Percentiles rank a stretch among this genome's conserved stretches.
Conservation (phyloP, 2,329 filamentous ascomycete species). For the Coccinonectria pachysandricola region DNA sequence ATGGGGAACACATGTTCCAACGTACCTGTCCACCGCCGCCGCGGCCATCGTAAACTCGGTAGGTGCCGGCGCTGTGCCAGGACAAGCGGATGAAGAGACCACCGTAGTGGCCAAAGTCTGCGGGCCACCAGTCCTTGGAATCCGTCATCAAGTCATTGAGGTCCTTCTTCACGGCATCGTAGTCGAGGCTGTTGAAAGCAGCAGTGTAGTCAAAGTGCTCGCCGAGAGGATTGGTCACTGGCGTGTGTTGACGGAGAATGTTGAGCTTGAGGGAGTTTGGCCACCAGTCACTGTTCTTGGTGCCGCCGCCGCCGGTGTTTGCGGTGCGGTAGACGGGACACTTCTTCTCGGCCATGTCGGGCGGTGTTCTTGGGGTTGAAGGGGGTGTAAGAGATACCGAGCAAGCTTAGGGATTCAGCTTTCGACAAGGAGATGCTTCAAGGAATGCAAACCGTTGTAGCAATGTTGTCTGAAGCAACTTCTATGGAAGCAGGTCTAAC, state of each 20-base stretch:
- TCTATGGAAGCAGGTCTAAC: too few relatives aligned
- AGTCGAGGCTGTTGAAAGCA: constrained; percentile 56
- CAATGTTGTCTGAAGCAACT: too few relatives aligned
- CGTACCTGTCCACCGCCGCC: constrained; percentile 55
- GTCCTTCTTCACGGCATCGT: constrained; percentile 62
- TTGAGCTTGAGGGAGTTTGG: constrained; percentile 56
- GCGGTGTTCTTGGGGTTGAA: too few relatives aligned
- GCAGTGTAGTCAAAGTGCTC: constrained; percentile 63
- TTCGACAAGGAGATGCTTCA: too few relatives aligned
- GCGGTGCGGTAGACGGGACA: constrained; percentile 5
- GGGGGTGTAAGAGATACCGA: too few relatives aligned
- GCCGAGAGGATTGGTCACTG: constrained; percentile 51
- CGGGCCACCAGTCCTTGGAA: constrained; percentile 73
- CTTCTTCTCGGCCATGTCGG: too few relatives aligned
- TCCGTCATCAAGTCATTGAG: constrained; percentile 62
- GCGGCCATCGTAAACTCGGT: constrained; percentile 64
- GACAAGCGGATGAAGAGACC: constrained; percentile 73
- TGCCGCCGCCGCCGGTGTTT: constrained; percentile 51
- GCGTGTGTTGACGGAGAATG: constrained; percentile 62
- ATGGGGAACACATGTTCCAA: too few relatives aligned
- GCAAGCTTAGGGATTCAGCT: too few relatives aligned
- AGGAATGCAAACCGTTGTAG: too few relatives aligned
- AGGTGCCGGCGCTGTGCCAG: constrained; percentile 73
- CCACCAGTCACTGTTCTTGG: constrained; percentile 64
- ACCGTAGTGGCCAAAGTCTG: constrained; percentile 73